Conservation (phyloP, 768 basidiomycete species). For the Leucocoprinus leucothites region DNA sequence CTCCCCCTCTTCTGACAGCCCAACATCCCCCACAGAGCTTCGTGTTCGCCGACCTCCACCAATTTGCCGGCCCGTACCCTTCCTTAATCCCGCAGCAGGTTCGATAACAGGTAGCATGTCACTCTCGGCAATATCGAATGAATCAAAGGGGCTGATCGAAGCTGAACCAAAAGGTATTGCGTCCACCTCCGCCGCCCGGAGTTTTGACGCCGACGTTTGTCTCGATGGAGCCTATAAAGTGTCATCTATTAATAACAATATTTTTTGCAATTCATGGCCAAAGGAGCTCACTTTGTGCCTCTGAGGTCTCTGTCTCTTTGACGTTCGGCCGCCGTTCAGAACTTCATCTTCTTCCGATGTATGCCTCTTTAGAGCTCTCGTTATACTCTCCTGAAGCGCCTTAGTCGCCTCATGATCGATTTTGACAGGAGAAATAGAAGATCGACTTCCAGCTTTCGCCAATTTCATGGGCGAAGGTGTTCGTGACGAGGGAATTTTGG, state of each 20-base stretch:
- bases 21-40: slow-evolving; percentile 3
- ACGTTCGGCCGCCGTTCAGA: slow-evolving; percentile 11
- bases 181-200: not conserved
- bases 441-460: slow-evolving; percentile 17
- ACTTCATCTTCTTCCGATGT: slow-evolving; percentile 37
- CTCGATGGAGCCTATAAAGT: slow-evolving; percentile 4
- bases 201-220: slow-evolving; percentile 16
- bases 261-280: not conserved
- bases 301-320: slow-evolving; percentile 36
- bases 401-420: slow-evolving; percentile 48
- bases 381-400: slow-evolving; percentile 67
- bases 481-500: slow-evolving; percentile 57
- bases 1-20: slow-evolving; percentile 29
- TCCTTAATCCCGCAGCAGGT: not conserved
- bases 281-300: slow-evolving; percentile 27
- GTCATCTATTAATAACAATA: not conserved
- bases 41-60: slow-evolving; percentile 18
- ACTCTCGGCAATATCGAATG: slow-evolving; percentile 18
- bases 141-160: slow-evolving; percentile 23
- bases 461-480: slow-evolving; percentile 55
- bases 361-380: slow-evolving; percentile 63
- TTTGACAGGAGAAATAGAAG: slow-evolving; percentile 38
- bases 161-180: slow-evolving; percentile 16
- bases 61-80: slow-evolving; percentile 12
- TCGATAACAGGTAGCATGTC: slow-evolving; percentile 5